These are phyloP conservation scores for Manihot esculenta DNA, from an alignment of 441 rosid species.

Conservation along the genomic window DNA sequence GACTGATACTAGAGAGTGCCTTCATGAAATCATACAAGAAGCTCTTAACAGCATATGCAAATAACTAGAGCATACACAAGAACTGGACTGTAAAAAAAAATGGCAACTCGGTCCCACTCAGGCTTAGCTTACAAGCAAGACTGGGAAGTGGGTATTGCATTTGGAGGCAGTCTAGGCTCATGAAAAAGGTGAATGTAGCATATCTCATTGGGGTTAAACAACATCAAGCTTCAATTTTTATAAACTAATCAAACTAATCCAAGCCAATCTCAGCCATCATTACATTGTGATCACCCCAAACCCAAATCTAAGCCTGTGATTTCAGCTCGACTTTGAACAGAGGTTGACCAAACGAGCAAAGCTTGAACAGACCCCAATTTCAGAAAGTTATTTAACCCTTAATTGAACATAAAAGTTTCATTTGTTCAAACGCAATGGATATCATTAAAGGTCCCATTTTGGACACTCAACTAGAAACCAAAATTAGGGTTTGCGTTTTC, in stretches of 20 bases:
- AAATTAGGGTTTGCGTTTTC: conserved; percentile 9
- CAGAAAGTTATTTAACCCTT: neutral
- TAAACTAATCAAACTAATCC: neutral
- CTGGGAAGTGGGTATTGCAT: neutral
- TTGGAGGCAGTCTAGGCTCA: neutral
- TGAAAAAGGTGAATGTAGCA: neutral
- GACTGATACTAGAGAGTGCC: neutral
- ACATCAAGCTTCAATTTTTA: neutral
- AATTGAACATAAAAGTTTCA: neutral
- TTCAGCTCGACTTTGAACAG: neutral
- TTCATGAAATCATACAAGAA: neutral
- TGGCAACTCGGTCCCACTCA: neutral
- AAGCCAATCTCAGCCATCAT: neutral
- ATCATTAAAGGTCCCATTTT: neutral
- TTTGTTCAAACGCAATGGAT: neutral
- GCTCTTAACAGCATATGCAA: neutral
- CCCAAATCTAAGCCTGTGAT: neutral
- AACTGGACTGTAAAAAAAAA: neutral
- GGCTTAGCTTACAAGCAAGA: conserved; percentile 1
- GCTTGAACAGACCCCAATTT: neutral
- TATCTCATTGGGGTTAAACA: neutral
- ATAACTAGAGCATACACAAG: neutral
- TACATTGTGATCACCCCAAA: neutral
- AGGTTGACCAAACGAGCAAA: neutral
- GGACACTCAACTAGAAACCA: neutral